Conservation (phyloP, 2,329 filamentous ascomycete species). For the Aspergillus sp. region DNA sequence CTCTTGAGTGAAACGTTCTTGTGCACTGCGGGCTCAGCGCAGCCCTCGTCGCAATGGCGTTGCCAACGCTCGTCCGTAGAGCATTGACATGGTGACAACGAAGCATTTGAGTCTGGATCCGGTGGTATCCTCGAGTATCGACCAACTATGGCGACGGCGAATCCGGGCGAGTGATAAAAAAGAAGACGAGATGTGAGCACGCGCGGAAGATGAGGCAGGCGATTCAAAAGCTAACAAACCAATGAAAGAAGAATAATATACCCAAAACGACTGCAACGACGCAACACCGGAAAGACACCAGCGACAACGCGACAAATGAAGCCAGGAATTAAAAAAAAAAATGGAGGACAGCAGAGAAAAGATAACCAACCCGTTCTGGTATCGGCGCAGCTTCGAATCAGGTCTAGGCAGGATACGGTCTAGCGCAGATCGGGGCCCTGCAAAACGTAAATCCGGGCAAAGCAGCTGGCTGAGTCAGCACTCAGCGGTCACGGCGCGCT, state of each 20-base stretch:
- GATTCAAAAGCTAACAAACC: conserved; percentile 5
- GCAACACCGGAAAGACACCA: not conserved
- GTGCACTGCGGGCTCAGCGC: conserved; percentile 6
- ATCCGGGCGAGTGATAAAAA: not conserved
- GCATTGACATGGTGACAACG: conserved; percentile 20
- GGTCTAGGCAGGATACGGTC: conserved; percentile 3
- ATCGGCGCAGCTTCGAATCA: conserved; percentile 3
- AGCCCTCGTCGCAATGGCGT: conserved; percentile 12
- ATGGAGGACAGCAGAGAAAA: not conserved
- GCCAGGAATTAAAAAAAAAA: not conserved
- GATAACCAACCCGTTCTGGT: not conserved
- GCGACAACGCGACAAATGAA: not conserved
- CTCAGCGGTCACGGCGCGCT: not conserved
- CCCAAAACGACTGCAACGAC: not conserved
- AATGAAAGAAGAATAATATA: conserved; percentile 6
- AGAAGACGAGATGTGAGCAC: not conserved
- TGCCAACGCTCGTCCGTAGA: conserved; percentile 14
- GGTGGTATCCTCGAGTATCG: not conserved
- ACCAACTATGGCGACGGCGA: not conserved
- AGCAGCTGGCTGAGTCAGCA: not conserved
- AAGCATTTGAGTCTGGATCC: conserved; percentile 16
- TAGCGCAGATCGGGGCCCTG: not conserved
- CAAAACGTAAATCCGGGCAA: conserved; percentile 4
- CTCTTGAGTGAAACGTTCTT: conserved; percentile 1
- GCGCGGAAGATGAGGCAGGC: conserved; percentile 4